A percentile compares a stretch with the other conserved stretches of the same genome.
Conservation (phyloP, 345 rosid genomes). For the thale cress (Arabidopsis thaliana) region TAIR10.1 NC_003071.7:8567001-8567500, state of each 20-base stretch:
- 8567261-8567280: slow-evolving; percentile 32
- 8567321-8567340: neutral
- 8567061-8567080: neutral
- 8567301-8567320: neutral
- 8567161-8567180: slow-evolving; percentile 21
- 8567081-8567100: slow-evolving; percentile 17
- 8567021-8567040: no score
- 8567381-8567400: no score
- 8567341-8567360: neutral
- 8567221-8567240: neutral
- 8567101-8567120: slow-evolving; percentile 28
- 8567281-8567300: neutral
- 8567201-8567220: neutral
- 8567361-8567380: neutral
- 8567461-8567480: no score
- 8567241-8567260: neutral
- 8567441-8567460: no score
- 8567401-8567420: neutral
- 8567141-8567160: slow-evolving; percentile 32
- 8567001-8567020: no score
- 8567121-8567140: slow-evolving; percentile 23
- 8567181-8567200: neutral
- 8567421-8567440: neutral
- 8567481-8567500: no score
- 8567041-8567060: neutral